These are phyloP conservation scores for Malassezia arunalokei DNA, from an alignment of 1,284 basidiomycete species.

Conservation along the genomic window DNA sequence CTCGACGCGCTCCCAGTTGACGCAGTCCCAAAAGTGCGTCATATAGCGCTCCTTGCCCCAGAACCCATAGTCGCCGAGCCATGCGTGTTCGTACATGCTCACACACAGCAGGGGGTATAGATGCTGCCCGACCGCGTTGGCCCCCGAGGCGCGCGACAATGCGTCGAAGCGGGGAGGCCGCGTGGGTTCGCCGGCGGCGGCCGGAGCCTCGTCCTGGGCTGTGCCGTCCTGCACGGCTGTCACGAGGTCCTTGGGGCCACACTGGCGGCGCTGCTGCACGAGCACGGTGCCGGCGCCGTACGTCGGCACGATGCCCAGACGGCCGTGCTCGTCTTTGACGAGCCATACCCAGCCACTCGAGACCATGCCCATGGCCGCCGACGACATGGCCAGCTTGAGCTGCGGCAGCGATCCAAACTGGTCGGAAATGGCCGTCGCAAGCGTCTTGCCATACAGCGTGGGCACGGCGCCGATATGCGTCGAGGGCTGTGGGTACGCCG, in stretches of 20 bases:
- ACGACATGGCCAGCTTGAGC: constrained; percentile 64
- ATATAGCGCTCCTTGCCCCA: constrained; percentile 88
- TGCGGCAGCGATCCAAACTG: constrained; percentile 57
- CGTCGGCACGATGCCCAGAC: constrained; percentile 64
- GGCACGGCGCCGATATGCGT: constrained; percentile 12
- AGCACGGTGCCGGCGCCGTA: constrained; percentile 82
- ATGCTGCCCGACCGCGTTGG: constrained; percentile 50
- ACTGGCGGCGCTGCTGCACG: constrained; percentile 49
- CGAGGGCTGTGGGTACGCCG: constrained; percentile 15
- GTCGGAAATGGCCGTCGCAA: constrained; percentile 52
- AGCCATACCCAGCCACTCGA: constrained; percentile 77
- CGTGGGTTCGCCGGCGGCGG: neutral
- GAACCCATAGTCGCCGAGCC: constrained; percentile 77
- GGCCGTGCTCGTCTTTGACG: constrained; percentile 58
- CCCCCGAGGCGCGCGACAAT: constrained; percentile 12
- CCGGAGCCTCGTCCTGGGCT: neutral
- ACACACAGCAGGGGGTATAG: constrained; percentile 72
- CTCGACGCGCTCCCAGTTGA: constrained; percentile 61
- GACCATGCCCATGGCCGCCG: constrained; percentile 63
- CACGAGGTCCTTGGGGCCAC: constrained; percentile 23
- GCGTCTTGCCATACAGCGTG: constrained; percentile 17
- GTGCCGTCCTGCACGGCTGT: constrained; percentile 29
- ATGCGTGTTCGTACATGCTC: constrained; percentile 78
- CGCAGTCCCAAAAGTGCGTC: constrained; percentile 70
- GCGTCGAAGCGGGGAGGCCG: constrained; percentile 9